A percentile compares a stretch with the other conserved stretches of the same genome.
These are phyloP conservation scores for Neopestalotiopsis rosae DNA, from an alignment of 2,329 filamentous ascomycete species.

Conservation along the genomic window DNA sequence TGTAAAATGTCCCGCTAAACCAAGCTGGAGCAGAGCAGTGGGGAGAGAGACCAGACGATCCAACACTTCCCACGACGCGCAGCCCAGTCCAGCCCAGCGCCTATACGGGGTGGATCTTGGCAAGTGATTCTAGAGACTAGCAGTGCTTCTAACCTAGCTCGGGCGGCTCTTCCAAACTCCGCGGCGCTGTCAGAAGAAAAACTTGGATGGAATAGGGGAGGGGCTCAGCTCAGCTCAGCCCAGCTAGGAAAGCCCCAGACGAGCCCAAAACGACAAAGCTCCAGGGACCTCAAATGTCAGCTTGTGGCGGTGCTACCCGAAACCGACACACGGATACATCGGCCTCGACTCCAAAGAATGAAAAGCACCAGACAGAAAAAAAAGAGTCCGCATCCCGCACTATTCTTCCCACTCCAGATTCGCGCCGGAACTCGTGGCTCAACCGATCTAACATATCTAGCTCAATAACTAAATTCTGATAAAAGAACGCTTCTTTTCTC, in stretches of 20 bases:
- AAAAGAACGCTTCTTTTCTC: neutral
- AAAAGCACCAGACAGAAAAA: neutral
- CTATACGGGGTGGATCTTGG: no score
- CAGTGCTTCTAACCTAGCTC: neutral
- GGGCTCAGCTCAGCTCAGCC: slow-evolving; percentile 8
- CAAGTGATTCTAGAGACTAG: neutral
- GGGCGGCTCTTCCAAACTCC: neutral
- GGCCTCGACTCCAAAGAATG: neutral
- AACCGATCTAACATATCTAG: neutral
- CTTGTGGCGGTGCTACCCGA: neutral
- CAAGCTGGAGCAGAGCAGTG: neutral
- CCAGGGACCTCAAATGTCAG: neutral
- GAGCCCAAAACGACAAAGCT: neutral
- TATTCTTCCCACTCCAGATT: neutral
- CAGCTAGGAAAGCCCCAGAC: neutral
- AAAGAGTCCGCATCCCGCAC: neutral
- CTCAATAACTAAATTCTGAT: neutral
- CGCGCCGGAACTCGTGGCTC: neutral
- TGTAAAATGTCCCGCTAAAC: neutral
- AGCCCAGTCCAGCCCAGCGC: neutral
- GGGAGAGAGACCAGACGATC: neutral
- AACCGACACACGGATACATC: neutral
- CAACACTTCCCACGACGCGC: neutral
- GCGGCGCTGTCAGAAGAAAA: neutral
- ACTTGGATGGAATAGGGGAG: slow-evolving; percentile 5